phyloP scores from a whole-genome alignment of 2,329 filamentous ascomycete species.

The Epichloe festucae region DNA sequence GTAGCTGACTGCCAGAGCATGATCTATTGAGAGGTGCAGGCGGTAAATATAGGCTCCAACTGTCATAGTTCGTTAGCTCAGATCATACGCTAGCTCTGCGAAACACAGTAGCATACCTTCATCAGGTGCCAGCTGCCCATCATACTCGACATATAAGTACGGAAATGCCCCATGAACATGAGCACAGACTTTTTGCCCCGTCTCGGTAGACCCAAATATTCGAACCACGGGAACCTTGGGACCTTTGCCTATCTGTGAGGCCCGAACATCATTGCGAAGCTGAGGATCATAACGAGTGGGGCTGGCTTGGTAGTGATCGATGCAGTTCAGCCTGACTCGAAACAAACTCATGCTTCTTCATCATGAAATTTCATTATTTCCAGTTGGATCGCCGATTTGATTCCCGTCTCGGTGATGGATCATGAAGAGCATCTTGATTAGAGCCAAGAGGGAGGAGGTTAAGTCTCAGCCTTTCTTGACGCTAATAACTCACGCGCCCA shows the following conservation, averaged over 20 bases:
- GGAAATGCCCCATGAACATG: constrained; percentile 94
- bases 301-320: constrained; percentile 82
- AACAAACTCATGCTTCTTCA: constrained; percentile 48
- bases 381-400: not conserved
- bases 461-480: not conserved
- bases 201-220: constrained; percentile 85
- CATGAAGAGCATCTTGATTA: not conserved
- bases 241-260: constrained; percentile 45
- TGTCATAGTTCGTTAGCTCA: constrained; percentile 18
- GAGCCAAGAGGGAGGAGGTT: not conserved
- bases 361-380: not conserved
- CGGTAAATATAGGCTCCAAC: constrained; percentile 65
- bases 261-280: constrained; percentile 51
- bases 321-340: constrained; percentile 83
- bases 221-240: constrained; percentile 76
- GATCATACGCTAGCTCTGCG: not conserved
- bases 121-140: constrained; percentile 51
- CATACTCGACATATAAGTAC: constrained; percentile 86
- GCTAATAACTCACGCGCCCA: not conserved
- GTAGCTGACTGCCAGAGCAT: constrained; percentile 77
- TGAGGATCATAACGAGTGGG: constrained; percentile 72
- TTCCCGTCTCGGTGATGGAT: not conserved
- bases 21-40: constrained; percentile 79
- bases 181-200: constrained; percentile 83
- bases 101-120: constrained; percentile 43